These are phyloP conservation scores for Penicillium sp. DNA, from an alignment of 2,329 filamentous ascomycete genomes.

Conservation along the genomic window DNA sequence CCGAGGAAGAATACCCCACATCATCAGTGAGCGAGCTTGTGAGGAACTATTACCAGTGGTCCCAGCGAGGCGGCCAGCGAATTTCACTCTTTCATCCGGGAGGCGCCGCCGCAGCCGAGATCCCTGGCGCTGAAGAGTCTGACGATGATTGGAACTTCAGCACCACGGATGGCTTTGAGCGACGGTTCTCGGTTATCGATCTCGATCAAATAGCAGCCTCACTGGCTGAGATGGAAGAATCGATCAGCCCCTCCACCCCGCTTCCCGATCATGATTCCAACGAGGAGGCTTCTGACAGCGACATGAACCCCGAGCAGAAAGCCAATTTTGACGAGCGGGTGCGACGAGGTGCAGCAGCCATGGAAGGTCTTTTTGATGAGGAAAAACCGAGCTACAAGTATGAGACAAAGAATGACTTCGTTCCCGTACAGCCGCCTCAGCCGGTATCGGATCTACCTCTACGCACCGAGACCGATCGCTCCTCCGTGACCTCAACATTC, in stretches of 20 bases:
- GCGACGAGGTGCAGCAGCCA: constrained; percentile 56
- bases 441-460: constrained; percentile 58
- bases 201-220: constrained; percentile 50
- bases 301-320: constrained; percentile 48
- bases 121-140: constrained; percentile 47
- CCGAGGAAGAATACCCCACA: constrained; percentile 48
- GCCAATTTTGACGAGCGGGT: constrained; percentile 60
- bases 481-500: constrained; percentile 50
- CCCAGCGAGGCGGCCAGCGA: constrained; percentile 50
- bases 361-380: constrained; percentile 61
- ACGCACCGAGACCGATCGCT: constrained; percentile 48
- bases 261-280: constrained; percentile 28
- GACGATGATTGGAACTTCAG: constrained; percentile 67
- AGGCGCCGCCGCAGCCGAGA: constrained; percentile 59
- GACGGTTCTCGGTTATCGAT: constrained; percentile 50
- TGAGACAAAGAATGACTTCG: constrained; percentile 54
- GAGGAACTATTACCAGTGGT: constrained; percentile 52
- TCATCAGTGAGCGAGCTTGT: constrained; percentile 48
- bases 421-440: constrained; percentile 45
- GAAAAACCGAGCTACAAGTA: constrained; percentile 60
- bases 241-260: constrained; percentile 35
- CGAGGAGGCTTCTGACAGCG: constrained; percentile 34
- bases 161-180: constrained; percentile 62
- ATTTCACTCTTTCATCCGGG: constrained; percentile 62
- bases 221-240: constrained; percentile 46